A percentile compares a stretch with the other conserved stretches of the same genome.
phyloP scores from a whole-genome alignment of 345 rosid genomes.

The Eucalyptus cladocalyx region DNA sequence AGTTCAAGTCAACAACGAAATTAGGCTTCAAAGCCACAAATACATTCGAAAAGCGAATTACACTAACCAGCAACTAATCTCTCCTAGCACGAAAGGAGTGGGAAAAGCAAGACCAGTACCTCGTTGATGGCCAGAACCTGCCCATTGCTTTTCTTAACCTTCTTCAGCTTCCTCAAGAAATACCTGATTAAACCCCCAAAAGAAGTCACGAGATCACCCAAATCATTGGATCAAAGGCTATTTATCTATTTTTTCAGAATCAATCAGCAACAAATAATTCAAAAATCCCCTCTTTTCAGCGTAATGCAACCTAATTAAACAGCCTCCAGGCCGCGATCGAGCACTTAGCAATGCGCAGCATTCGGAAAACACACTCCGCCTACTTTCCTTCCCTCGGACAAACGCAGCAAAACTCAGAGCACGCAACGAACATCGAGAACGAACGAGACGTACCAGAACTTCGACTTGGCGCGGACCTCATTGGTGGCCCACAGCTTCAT shows the following conservation, averaged over 20 bases:
- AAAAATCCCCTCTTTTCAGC: background rate
- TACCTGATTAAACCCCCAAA: slow-evolving; percentile 14
- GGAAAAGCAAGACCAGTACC: background rate
- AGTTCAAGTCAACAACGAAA: background rate
- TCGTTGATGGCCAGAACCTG: slow-evolving; percentile 46
- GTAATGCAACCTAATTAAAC: background rate
- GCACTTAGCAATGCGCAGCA: background rate
- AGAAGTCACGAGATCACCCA: background rate
- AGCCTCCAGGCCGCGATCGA: background rate
- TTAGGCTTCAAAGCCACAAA: background rate
- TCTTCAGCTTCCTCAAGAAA: slow-evolving; percentile 40
- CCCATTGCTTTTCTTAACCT: slow-evolving; percentile 43
- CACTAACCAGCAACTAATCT: background rate
- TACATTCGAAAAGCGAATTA: background rate
- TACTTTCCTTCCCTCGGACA: background rate
- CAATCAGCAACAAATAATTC: background rate
- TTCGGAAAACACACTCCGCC: background rate
- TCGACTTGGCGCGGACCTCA: slow-evolving; percentile 5
- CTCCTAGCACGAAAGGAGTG: background rate
- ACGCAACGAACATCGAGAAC: background rate
- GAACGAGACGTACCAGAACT: background rate
- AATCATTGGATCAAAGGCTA: background rate
- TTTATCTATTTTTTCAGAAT: background rate
- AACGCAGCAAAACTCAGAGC: background rate
- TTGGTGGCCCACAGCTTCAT: slow-evolving; percentile 6